These are phyloP conservation scores for Gossypium gossypioides DNA, from an alignment of 441 rosid genomes.

Conservation along the genomic window DNA sequence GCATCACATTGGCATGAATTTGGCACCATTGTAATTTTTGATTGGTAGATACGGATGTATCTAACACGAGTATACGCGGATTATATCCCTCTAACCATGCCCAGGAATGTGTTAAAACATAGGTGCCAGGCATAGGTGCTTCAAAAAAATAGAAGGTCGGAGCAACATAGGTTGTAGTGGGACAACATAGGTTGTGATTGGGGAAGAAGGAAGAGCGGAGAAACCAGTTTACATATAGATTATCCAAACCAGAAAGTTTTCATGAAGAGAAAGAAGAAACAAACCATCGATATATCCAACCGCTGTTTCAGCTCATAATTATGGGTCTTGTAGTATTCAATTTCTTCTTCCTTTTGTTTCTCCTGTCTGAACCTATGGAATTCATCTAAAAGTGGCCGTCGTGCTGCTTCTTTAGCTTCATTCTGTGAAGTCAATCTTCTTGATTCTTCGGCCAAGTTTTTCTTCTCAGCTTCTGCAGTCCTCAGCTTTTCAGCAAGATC, in stretches of 20 bases:
- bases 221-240: not conserved
- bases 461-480: conserved; percentile 75
- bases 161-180: not conserved
- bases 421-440: conserved; percentile 31
- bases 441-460: conserved; percentile 73
- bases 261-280: not conserved
- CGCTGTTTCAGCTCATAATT: conserved; percentile 81
- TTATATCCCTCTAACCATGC: too few species aligned
- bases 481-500: conserved; percentile 78
- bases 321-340: conserved; percentile 48
- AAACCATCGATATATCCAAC: conserved; percentile 81
- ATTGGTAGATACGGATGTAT: too few species aligned
- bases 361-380: conserved; percentile 70
- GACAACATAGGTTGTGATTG: not conserved
- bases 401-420: conserved; percentile 65
- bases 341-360: conserved; percentile 80
- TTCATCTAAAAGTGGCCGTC: conserved; percentile 78
- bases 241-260: not conserved
- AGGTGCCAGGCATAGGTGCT: too few species aligned
- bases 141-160: too few species aligned
- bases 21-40: not conserved
- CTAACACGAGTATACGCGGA: too few species aligned
- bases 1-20: not conserved
- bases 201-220: not conserved
- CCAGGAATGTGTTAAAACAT: too few species aligned